These are phyloP conservation scores for Exserohilum rostratum DNA, from an alignment of 2,329 filamentous ascomycete species.

Conservation along the genomic window DNA sequence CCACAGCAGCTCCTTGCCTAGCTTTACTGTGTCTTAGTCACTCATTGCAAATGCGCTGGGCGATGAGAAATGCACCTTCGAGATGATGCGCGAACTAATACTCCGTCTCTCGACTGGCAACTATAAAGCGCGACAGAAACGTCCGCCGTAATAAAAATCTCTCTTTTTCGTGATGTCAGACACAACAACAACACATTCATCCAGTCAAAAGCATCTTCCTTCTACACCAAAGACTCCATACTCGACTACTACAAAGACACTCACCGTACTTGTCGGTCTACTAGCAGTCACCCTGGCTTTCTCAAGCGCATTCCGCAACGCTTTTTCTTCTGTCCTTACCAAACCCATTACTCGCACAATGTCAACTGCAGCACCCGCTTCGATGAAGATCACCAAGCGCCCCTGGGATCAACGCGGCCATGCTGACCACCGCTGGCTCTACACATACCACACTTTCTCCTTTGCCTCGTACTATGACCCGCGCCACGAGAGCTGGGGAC, in stretches of 20 bases:
- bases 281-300: constrained; percentile 56
- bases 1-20: constrained; percentile 6
- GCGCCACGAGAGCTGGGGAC: constrained; percentile 70
- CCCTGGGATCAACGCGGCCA: constrained; percentile 75
- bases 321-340: constrained; percentile 43
- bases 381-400: constrained; percentile 73
- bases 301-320: constrained; percentile 48
- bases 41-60: constrained; percentile 41
- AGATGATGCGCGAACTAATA: constrained; percentile 32
- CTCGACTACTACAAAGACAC: constrained; percentile 31
- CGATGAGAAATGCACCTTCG: constrained; percentile 29
- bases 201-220: constrained; percentile 18
- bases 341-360: constrained; percentile 46
- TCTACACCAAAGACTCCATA: constrained; percentile 20
- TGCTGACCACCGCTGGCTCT: constrained; percentile 84
- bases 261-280: constrained; percentile 41
- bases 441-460: constrained; percentile 84
- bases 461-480: constrained; percentile 77
- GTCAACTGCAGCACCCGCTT: constrained; percentile 40
- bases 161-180: constrained; percentile 38
- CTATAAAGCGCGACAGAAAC: constrained; percentile 35
- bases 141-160: constrained; percentile 8
- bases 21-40: constrained; percentile 39
- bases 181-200: constrained; percentile 26
- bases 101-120: constrained; percentile 11